phyloP scores from a whole-genome alignment of 2,329 filamentous ascomycete genomes.

The Ophiostoma pallidulum region DNA sequence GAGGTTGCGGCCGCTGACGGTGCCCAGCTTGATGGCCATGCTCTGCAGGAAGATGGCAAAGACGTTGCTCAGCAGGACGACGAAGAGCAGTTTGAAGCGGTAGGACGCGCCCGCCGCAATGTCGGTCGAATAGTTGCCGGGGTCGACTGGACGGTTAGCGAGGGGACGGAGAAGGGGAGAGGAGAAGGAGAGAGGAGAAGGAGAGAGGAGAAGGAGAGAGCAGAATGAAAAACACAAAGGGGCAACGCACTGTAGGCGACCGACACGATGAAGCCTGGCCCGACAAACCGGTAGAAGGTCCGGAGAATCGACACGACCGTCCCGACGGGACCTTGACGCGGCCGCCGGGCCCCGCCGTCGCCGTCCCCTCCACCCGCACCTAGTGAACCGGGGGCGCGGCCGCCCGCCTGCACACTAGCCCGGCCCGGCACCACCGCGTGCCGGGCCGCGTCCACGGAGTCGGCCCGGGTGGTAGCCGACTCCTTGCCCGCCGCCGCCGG shows the following conservation, averaged over 20 bases:
- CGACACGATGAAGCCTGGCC: slow-evolving; percentile 57
- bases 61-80: slow-evolving; percentile 59
- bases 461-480: slow-evolving; percentile 6
- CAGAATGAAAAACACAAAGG: slow-evolving; percentile 14
- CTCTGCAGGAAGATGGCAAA: slow-evolving; percentile 63
- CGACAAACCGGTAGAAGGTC: slow-evolving; percentile 39
- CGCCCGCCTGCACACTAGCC: too few species aligned
- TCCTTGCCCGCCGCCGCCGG: not conserved
- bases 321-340: slow-evolving; percentile 7
- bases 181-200: not conserved
- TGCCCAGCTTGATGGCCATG: slow-evolving; percentile 59
- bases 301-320: slow-evolving; percentile 38
- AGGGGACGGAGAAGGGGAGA: too few species aligned
- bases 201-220: not conserved
- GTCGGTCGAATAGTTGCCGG: slow-evolving; percentile 62
- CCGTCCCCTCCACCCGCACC: slow-evolving; percentile 2
- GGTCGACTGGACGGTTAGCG: too few species aligned
- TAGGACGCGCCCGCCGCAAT: slow-evolving; percentile 55
- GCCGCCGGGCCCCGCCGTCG: not conserved
- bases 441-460: slow-evolving; percentile 4
- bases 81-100: slow-evolving; percentile 56
- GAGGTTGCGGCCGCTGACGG: slow-evolving; percentile 58
- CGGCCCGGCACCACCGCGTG: not conserved
- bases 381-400: not conserved
- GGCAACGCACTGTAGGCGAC: slow-evolving; percentile 50